Conservation (phyloP, 192 early-diverging fungal species). For the Coemansia sp. region DNA sequence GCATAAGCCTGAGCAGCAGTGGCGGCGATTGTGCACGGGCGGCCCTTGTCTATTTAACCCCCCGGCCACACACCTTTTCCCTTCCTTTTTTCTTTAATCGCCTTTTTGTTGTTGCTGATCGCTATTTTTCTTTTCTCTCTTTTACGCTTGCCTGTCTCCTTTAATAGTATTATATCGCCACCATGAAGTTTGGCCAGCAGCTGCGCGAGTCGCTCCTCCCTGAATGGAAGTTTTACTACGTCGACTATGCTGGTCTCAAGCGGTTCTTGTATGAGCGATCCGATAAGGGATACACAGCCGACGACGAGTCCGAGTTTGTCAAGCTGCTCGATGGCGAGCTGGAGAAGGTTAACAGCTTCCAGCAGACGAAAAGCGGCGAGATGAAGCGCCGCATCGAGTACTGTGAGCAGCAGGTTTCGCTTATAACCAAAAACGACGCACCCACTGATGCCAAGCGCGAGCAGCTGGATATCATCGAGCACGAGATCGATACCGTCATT, state of each 20-base stretch:
- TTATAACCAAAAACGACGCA: slow-evolving; percentile 55
- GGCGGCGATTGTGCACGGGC: too few relatives aligned
- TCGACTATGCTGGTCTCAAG: slow-evolving; percentile 91
- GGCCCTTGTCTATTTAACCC: slow-evolving; percentile 3
- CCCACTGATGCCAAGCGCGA: slow-evolving; percentile 50
- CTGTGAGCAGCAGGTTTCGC: slow-evolving; percentile 64
- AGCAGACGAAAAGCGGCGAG: slow-evolving; percentile 74
- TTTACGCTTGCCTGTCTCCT: neutral
- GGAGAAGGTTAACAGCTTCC: slow-evolving; percentile 82
- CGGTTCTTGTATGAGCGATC: slow-evolving; percentile 73
- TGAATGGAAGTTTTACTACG: slow-evolving; percentile 88
- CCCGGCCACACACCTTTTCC: neutral
- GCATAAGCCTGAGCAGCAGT: neutral
- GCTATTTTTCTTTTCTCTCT: slow-evolving; percentile 1
- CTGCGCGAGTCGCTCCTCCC: slow-evolving; percentile 77
- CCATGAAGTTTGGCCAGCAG: slow-evolving; percentile 93
- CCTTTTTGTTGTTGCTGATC: slow-evolving; percentile 3
- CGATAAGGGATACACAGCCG: slow-evolving; percentile 73
- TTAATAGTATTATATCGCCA: neutral
- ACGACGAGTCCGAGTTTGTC: slow-evolving; percentile 84
- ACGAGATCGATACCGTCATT: slow-evolving; percentile 72
- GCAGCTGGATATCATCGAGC: slow-evolving; percentile 62
- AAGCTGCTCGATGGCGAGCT: slow-evolving; percentile 88
- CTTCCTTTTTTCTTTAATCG: neutral
- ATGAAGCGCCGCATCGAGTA: slow-evolving; percentile 71